Evolutionary conservation across 768 basidiomycete genomes (phyloP), one percentile per base, ranked within the genome.

Genomic region (Rhizopogon roseolus): DNA sequence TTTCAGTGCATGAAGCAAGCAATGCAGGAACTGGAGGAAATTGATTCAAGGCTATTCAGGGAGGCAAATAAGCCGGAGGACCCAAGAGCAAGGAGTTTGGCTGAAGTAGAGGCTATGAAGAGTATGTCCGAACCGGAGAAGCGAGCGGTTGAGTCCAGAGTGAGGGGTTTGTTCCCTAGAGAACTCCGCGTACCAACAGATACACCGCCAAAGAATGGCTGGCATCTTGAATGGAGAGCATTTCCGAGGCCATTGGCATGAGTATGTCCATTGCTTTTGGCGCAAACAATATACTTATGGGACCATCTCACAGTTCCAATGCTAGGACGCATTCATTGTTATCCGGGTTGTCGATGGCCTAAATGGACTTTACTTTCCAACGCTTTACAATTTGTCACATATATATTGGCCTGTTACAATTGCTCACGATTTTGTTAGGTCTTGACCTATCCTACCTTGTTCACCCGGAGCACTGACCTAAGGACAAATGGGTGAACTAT

Each of bases 191-290:
- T 90, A 44, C 94, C 95, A 41, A 82, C 88, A 5, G 94, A 96
- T 64, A 94, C 90, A 6, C 88, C 92, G 2, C 79, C 88, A 25
- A 81, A 80, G 52, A 76, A 78, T 41, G 91, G 92, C 4, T 96
- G 93, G 93, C 83, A 85, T 50, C 88, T 94, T 63, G 82, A 86
- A n/a, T 95, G 86, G 83, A 89, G 79, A 52, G 79, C 88, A 44
- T 82, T 84, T 63, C 70, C 76, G 54, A 75, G 79, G 38, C 81
- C 81, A 28, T 54, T 81, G 34, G 13, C 46, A 48, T 48, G 34
- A 48, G 46, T 48, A 48, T 48, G 46, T 48, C 0, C 8, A 36
- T 36, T 1, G 5, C 19, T 22, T 48, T 36, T 48, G 14, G 34
- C 37, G 32, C 10, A 25, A 14, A 16, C 7, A 32, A 16, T 14